Conservation (phyloP, 2,329 filamentous ascomycete genomes). For the Venturia effusa region DNA sequence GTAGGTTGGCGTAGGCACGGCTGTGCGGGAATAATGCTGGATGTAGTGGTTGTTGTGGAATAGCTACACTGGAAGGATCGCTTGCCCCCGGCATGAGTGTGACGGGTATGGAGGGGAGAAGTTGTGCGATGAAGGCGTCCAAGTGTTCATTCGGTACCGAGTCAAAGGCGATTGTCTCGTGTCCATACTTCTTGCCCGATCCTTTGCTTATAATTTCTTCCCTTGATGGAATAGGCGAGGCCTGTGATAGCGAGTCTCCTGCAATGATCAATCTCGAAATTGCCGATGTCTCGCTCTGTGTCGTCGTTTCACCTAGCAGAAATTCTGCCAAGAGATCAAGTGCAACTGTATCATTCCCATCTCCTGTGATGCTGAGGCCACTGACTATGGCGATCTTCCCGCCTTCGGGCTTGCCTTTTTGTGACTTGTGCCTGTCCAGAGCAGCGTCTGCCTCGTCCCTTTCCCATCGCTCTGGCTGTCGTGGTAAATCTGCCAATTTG, state of each 20-base stretch:
- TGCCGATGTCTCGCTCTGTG: slow-evolving; percentile 44
- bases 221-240: slow-evolving; percentile 33
- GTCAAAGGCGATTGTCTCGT: slow-evolving; percentile 84
- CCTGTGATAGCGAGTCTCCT: slow-evolving; percentile 66
- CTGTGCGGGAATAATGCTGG: slow-evolving; percentile 77
- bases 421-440: slow-evolving; percentile 26
- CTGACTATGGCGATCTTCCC: slow-evolving; percentile 82
- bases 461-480: slow-evolving; percentile 72
- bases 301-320: slow-evolving; percentile 70
- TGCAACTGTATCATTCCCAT: slow-evolving; percentile 61
- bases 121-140: slow-evolving; percentile 67
- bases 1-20: slow-evolving; percentile 52
- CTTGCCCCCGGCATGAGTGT: slow-evolving; percentile 75
- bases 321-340: slow-evolving; percentile 76
- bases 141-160: slow-evolving; percentile 71
- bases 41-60: slow-evolving; percentile 90
- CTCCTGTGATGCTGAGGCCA: slow-evolving; percentile 72
- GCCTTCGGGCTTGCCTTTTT: slow-evolving; percentile 32
- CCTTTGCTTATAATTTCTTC: slow-evolving; percentile 34
- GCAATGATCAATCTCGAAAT: slow-evolving; percentile 86
- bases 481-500: slow-evolving; percentile 74
- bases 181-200: slow-evolving; percentile 75
- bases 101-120: slow-evolving; percentile 78
- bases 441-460: slow-evolving; percentile 41
- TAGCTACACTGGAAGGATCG: slow-evolving; percentile 80